Conservation (phyloP, 176 grass and related monocot species). For the Cocos nucifera region DNA sequence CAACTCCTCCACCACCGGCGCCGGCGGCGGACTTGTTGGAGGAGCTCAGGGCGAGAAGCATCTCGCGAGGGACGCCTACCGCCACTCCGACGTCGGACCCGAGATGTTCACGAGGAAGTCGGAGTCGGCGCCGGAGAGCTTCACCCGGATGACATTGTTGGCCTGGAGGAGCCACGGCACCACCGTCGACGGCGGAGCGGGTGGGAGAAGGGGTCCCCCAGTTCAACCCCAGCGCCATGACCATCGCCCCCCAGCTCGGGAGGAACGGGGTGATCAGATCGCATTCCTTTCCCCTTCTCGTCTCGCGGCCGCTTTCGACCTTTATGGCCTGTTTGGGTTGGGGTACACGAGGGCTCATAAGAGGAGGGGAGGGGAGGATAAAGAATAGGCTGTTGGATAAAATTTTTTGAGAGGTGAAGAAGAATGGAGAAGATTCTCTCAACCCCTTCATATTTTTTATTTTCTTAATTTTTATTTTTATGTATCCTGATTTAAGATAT, state of each 20-base stretch:
- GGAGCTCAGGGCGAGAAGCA: conserved; percentile 44
- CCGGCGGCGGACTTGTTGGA: conserved; percentile 61
- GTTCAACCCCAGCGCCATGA: conserved; percentile 57
- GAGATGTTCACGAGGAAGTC: conserved; percentile 45
- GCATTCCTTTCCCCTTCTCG: not conserved
- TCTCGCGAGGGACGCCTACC: conserved; percentile 64
- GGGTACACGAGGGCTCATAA: too few species aligned
- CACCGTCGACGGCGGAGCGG: conserved; percentile 50
- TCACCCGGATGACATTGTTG: conserved; percentile 56
- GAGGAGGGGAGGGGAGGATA: too few species aligned
- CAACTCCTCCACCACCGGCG: conserved; percentile 27
- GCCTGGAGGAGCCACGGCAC: conserved; percentile 53
- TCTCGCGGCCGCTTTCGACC: too few species aligned
- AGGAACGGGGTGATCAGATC: conserved; percentile 24
- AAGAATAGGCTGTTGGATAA: too few species aligned
- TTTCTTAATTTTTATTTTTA: too few species aligned
- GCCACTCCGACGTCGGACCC: conserved; percentile 49
- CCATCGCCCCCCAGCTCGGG: not conserved
- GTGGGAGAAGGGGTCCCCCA: conserved; percentile 50
- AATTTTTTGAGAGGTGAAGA: too few species aligned
- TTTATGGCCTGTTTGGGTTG: too few species aligned
- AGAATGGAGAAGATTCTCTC: too few species aligned
- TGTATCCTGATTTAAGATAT: too few species aligned
- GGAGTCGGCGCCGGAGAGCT: conserved; percentile 50
- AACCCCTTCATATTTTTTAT: too few species aligned